Base-by-base conservation (phyloP, 1,284 basidiomycete species). In the Heterobasidion irregulare region DNA sequence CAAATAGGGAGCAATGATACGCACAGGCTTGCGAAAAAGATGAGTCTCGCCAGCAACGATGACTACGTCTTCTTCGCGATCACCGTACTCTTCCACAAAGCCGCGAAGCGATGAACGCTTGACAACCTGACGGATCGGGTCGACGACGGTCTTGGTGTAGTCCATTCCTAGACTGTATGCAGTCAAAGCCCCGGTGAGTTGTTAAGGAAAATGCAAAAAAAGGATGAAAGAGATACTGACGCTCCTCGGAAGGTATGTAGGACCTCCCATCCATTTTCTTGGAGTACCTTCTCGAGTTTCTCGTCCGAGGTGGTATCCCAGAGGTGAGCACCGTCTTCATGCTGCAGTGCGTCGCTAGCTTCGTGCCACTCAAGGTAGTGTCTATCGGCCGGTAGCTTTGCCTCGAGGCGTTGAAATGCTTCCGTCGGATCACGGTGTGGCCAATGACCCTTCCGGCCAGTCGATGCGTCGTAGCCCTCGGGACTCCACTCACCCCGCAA, bases 11-110 rank as follows among this genome's bases (percentile, higher is more conserved):
- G n/a, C 52, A 13, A 15, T 18, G 5, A 16, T 26, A 63, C 70
- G 53, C 57, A 74, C 72, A 2, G 76, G 72, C 61, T 76, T 78
- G 43, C 75, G 71, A 38, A 56, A 50, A 10, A 60, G 44, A 55
- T 76, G 76, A 2, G 70, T 57, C 55, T 78, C 74, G 33, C 77
- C 75, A 7, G 64, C 66, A 51, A 78, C 60, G 8, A 72, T 50
- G 26, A 77, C 63, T 44, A 77, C 71, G 2, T 71, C 68, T 2
- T 63, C 62, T 2, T 66, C 60, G 50, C 72, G 57, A 15, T 61
- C n/a, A 43, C 57, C 53, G 34, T 68, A 76, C 54, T 76, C 75
- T 33, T 78, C 74, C 43, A 64, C 59, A 26, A 74, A 61, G 1
- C 76, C 72, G 13, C 68, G 68, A 53, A 77, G 62, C 4, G 55